Evolutionary conservation across 2,329 filamentous ascomycete genomes (phyloP).

Genomic region (Seiridium unicorne): DNA sequence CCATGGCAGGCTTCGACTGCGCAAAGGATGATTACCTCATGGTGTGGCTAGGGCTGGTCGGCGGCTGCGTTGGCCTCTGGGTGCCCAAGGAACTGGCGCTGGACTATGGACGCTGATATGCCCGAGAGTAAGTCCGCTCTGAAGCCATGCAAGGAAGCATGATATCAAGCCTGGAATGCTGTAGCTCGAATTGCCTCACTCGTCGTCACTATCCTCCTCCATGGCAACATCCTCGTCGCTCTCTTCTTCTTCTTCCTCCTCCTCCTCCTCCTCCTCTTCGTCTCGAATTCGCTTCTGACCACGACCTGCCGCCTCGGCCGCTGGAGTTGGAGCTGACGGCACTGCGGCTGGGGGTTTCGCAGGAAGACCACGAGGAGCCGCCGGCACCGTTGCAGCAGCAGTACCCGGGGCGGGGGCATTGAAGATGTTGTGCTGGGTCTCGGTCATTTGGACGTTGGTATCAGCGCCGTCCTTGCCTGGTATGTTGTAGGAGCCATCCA

Average conservation of each 20-base stretch:
- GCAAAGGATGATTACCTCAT: slow-evolving; percentile 71
- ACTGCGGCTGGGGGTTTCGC: slow-evolving; percentile 46
- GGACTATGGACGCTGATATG: slow-evolving; percentile 45
- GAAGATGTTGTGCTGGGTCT: slow-evolving; percentile 79
- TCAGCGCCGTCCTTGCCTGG: slow-evolving; percentile 48
- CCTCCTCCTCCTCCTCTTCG: slow-evolving; percentile 55
- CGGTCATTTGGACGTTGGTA: slow-evolving; percentile 62
- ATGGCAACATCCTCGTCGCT: slow-evolving; percentile 60
- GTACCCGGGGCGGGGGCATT: slow-evolving; percentile 59
- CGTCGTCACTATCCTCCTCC: slow-evolving; percentile 67
- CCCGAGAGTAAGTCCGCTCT: slow-evolving; percentile 45
- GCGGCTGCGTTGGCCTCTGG: slow-evolving; percentile 75
- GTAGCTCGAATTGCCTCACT: slow-evolving; percentile 40
- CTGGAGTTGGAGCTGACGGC: slow-evolving; percentile 39
- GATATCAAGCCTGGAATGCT: too few relatives aligned
- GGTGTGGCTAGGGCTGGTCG: slow-evolving; percentile 86
- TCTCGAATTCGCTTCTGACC: slow-evolving; percentile 72
- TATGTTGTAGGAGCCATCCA: slow-evolving; percentile 85
- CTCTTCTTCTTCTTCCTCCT: slow-evolving; percentile 63
- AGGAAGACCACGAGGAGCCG: slow-evolving; percentile 36
- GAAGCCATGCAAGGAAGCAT: too few relatives aligned
- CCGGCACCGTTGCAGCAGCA: slow-evolving; percentile 35
- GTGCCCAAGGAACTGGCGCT: slow-evolving; percentile 68
- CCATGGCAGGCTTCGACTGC: slow-evolving; percentile 67
- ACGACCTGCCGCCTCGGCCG: slow-evolving; percentile 50